Evolutionary conservation across 2,329 filamentous ascomycete species (phyloP).

Genomic region (Fusarium sp.): DNA sequence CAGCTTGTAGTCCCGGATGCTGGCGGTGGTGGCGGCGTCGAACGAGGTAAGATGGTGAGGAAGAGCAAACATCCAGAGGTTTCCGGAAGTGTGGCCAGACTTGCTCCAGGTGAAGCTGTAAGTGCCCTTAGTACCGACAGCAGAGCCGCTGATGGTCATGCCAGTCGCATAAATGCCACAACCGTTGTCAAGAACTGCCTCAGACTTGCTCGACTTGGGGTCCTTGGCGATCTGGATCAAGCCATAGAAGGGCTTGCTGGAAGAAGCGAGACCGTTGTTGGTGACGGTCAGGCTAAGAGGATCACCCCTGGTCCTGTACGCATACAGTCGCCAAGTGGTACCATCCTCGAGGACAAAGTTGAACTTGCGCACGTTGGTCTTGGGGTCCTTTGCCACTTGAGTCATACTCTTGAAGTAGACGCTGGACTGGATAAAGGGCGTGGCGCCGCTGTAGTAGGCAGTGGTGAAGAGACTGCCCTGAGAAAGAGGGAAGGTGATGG

Average conservation of each 20-base stretch:
- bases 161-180: slow-evolving; percentile 79
- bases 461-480: slow-evolving; percentile 94
- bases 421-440: slow-evolving; percentile 78
- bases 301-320: slow-evolving; percentile 67
- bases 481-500: slow-evolving; percentile 82
- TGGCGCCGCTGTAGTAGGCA: slow-evolving; percentile 75
- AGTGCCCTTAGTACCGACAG: slow-evolving; percentile 67
- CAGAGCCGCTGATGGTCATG: slow-evolving; percentile 72
- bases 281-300: slow-evolving; percentile 75
- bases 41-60: slow-evolving; percentile 88
- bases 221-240: slow-evolving; percentile 87
- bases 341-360: slow-evolving; percentile 77
- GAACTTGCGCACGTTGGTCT: slow-evolving; percentile 79
- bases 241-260: slow-evolving; percentile 77
- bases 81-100: slow-evolving; percentile 67
- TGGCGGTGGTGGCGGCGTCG: slow-evolving; percentile 63
- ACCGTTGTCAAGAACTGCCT: slow-evolving; percentile 78
- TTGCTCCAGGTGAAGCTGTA: slow-evolving; percentile 83
- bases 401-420: slow-evolving; percentile 79
- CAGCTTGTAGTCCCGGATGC: slow-evolving; percentile 67
- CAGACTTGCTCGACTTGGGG: slow-evolving; percentile 63
- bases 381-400: slow-evolving; percentile 64
- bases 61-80: slow-evolving; percentile 85
- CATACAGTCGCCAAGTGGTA: slow-evolving; percentile 84
- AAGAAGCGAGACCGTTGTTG: slow-evolving; percentile 73